These are phyloP conservation scores for Castanospermum australe DNA, from an alignment of 306 rosid species.

Conservation along the genomic window DNA sequence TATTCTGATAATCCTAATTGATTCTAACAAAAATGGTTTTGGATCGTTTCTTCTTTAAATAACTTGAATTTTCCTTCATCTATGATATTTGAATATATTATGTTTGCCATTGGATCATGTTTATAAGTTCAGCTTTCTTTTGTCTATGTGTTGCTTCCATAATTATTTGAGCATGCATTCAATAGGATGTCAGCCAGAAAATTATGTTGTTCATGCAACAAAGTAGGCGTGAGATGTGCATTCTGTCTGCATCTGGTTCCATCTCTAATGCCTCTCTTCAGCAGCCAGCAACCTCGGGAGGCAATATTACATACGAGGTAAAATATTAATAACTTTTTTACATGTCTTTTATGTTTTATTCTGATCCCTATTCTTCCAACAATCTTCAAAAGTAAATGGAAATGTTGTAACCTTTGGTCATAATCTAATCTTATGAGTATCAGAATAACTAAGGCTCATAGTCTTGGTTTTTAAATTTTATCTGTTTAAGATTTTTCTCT, in stretches of 20 bases:
- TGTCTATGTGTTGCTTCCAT: slow-evolving; percentile 27
- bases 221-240: slow-evolving; percentile 90
- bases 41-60: not conserved
- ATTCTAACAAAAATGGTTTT: not conserved
- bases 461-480: too few relatives aligned
- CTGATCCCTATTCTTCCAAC: too few relatives aligned
- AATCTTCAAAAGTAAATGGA: too few relatives aligned
- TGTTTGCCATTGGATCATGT: slow-evolving; percentile 5
- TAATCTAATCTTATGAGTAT: too few relatives aligned
- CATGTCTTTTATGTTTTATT: too few relatives aligned
- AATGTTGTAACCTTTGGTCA: too few relatives aligned
- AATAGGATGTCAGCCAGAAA: slow-evolving; percentile 95
- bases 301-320: slow-evolving; percentile 91
- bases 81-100: slow-evolving; percentile 6
- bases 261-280: slow-evolving; percentile 87
- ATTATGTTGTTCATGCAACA: slow-evolving; percentile 92
- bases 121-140: slow-evolving; percentile 24
- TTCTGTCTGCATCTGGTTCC: slow-evolving; percentile 90
- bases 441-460: too few relatives aligned
- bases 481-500: too few relatives aligned
- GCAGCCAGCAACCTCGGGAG: slow-evolving; percentile 94
- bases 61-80: slow-evolving; percentile 8
- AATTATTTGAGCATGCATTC: slow-evolving; percentile 36
- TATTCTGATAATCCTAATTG: too few relatives aligned
- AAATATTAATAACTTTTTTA: slow-evolving; percentile 17